Percentiles rank a stretch among this genome's conserved stretches.
phyloP scores from a whole-genome alignment of 2,329 filamentous ascomycete species.

The Metarhizium album region DNA sequence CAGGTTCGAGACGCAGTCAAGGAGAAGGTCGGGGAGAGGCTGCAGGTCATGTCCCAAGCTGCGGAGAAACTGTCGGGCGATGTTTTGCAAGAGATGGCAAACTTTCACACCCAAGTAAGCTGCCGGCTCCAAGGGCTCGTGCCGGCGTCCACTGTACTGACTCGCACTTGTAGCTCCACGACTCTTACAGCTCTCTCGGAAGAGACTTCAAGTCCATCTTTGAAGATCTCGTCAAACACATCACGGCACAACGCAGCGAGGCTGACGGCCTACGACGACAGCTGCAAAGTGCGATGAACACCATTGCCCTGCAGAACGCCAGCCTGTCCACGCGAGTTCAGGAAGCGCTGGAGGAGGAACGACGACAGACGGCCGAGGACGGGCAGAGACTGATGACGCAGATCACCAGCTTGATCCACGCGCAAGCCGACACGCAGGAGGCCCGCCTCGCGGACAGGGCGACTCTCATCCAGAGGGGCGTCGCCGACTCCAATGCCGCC shows the following conservation, averaged over 20 bases:
- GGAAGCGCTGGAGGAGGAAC: conserved; percentile 64
- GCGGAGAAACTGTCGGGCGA: conserved; percentile 84
- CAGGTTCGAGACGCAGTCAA: conserved; percentile 83
- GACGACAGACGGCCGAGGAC: conserved; percentile 60
- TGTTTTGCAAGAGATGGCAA: conserved; percentile 72
- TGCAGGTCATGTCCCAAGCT: conserved; percentile 71
- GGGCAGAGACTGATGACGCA: conserved; percentile 63
- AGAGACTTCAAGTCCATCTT: conserved; percentile 81
- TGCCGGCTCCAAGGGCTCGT: not conserved
- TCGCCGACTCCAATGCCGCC: conserved; percentile 49
- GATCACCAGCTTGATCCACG: conserved; percentile 65
- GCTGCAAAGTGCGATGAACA: conserved; percentile 57
- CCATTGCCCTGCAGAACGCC: conserved; percentile 57
- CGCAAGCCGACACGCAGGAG: conserved; percentile 65
- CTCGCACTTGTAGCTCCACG: conserved; percentile 48
- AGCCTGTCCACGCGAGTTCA: conserved; percentile 56
- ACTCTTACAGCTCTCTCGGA: conserved; percentile 73
- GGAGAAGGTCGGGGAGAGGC: conserved; percentile 69
- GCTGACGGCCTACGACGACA: conserved; percentile 62
- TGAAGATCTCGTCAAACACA: conserved; percentile 64
- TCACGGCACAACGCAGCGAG: conserved; percentile 67
- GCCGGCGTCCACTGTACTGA: not conserved
- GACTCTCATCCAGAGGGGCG: conserved; percentile 49
- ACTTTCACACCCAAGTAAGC: conserved; percentile 62
- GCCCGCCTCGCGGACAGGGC: conserved; percentile 56